Evolutionary conservation across 257 asterid species (phyloP).

Genomic region (Rubia yunnanensis): DNA sequence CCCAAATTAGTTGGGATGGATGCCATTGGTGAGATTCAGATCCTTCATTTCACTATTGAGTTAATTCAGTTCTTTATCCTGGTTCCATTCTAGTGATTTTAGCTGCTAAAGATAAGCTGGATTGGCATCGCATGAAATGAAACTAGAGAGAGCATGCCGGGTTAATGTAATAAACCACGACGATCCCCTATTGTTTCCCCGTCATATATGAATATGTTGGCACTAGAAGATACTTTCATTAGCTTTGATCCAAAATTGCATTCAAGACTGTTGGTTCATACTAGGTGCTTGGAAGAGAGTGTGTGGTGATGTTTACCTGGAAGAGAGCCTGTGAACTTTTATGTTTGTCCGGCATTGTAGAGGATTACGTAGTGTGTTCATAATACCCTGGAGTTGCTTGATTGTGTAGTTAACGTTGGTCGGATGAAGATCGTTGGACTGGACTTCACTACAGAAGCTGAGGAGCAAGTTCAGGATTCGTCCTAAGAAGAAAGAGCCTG

Average conservation of each 20-base stretch:
- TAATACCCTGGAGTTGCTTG: constrained; percentile 2
- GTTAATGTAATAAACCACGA: not conserved
- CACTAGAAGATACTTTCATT: not conserved
- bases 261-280: too few species aligned
- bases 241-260: not conserved
- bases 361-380: not conserved
- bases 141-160: not conserved
- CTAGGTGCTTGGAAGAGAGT: too few species aligned
- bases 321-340: too few species aligned
- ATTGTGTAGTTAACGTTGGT: constrained; percentile 75
- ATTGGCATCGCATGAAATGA: not conserved
- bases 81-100: not conserved
- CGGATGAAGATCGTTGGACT: constrained; percentile 66
- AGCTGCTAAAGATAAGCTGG: not conserved
- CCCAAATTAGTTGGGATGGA: constrained; percentile 87
- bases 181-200: not conserved
- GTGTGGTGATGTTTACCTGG: too few species aligned
- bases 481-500: constrained; percentile 1
- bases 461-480: constrained; percentile 18
- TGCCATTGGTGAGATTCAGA: constrained; percentile 62
- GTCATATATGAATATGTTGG: not conserved
- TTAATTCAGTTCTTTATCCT: not conserved
- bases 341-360: too few species aligned
- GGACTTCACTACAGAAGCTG: constrained; percentile 49
- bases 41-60: constrained; percentile 1